Conservation (phyloP, 1,139 yeast genomes). For the Yamadazyma trypodendri region DNA sequence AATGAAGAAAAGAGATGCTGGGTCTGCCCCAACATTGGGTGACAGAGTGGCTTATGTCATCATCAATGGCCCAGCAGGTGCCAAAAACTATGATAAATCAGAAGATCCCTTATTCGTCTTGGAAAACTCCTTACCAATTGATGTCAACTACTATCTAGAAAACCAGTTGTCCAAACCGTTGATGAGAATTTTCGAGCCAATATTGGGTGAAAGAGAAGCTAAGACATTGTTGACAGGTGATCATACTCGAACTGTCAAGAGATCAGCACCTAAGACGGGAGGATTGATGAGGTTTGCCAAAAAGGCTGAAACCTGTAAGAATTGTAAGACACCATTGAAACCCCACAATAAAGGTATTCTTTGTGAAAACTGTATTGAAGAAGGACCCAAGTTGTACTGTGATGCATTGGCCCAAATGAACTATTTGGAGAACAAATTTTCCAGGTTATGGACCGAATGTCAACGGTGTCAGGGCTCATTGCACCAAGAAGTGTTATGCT, state of each 20-base stretch:
- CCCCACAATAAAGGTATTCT: conserved; percentile 70
- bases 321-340: conserved; percentile 79
- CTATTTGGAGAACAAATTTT: conserved; percentile 76
- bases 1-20: conserved; percentile 95
- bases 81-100: conserved; percentile 89
- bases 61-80: conserved; percentile 70
- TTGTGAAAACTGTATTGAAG: conserved; percentile 80
- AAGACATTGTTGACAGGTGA: conserved; percentile 75
- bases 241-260: conserved; percentile 77
- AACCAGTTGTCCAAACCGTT: conserved; percentile 93
- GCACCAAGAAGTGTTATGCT: conserved; percentile 93
- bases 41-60: conserved; percentile 98
- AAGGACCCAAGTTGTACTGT: conserved; percentile 78
- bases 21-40: conserved; percentile 94
- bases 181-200: conserved; percentile 92
- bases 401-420: conserved; percentile 78
- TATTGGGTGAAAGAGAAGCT: conserved; percentile 82
- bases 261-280: conserved; percentile 64
- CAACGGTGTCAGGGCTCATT: conserved; percentile 96
- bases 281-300: conserved; percentile 91
- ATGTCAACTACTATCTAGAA: conserved; percentile 89
- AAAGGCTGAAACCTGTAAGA: conserved; percentile 83
- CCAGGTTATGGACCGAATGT: conserved; percentile 96
- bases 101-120: conserved; percentile 94
- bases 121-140: conserved; percentile 90